Evolutionary conservation across 306 rosid species (phyloP), one percentile per base, ranked within the genome.

Genomic region (Phaseolus lunatus): DNA sequence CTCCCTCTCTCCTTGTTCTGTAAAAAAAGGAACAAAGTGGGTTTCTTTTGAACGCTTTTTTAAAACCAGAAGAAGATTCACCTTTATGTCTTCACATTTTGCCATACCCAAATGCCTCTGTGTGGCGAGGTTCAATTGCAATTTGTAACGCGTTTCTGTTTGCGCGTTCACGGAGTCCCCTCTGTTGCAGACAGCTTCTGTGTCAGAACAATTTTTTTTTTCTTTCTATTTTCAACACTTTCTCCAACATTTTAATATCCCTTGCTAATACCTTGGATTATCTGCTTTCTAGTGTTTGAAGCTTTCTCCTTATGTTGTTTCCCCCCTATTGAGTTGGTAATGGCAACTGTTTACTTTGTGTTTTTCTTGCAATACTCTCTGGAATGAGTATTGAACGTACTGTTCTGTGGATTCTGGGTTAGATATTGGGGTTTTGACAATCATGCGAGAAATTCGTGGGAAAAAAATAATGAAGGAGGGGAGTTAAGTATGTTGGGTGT

Each of bases 1-100:
- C 70, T 43, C 26, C 75, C 14, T 44, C 16, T 4, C 24, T 76
- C 39, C 50, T 1, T 76, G 85, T 70, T 64, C 33, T 66, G 58
- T 57, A 82, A 83, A 79, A n/a, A 75, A 79, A 64, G 56, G 64
- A 81, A 54, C 79, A 62, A 76, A 59, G 77, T 82, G 82, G 75
- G 76, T 65, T 78, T 79, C 71, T 50, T 45, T 69, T 71, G 33
- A 75, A 54, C 13, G 68, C 70, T 79, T 84, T 35, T 77, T 18
- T 64, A 29, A 45, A 18, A 18, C 35, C 19, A 23, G 8, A 45
- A 22, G 72, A 77, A 85, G 78, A 68, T 79, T 81, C 73, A 33
- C 79, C 71, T 70, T 85, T 82, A 75, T 59, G 81, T 72, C 35
- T 82, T 62, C 33, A 58, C 85, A 50, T 76, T 68, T 83, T 78